These are phyloP conservation scores for Cordyceps militaris DNA, from an alignment of 2,329 filamentous ascomycete genomes.

Conservation along the genomic window DNA sequence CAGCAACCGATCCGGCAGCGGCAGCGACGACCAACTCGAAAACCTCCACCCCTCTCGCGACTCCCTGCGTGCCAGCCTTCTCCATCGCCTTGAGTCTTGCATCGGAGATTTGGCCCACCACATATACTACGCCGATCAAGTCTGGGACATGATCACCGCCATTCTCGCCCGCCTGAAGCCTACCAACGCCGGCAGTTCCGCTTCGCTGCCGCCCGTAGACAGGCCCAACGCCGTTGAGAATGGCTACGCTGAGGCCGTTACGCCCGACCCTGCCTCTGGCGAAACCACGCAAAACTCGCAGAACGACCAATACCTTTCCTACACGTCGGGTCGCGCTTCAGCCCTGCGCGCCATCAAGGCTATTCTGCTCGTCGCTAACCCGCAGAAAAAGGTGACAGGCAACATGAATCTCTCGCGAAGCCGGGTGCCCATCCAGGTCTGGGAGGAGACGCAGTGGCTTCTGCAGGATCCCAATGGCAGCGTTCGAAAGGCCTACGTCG, in stretches of 20 bases:
- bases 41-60: constrained; percentile 26
- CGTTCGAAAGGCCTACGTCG: constrained; percentile 78
- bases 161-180: constrained; percentile 75
- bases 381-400: constrained; percentile 49
- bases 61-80: constrained; percentile 54
- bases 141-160: constrained; percentile 84
- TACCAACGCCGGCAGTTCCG: constrained; percentile 35
- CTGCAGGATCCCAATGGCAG: constrained; percentile 69
- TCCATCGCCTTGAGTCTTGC: constrained; percentile 68
- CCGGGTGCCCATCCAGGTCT: constrained; percentile 71
- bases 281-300: constrained; percentile 34
- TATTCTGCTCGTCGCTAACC: constrained; percentile 76
- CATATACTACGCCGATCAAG: constrained; percentile 94
- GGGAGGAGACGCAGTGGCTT: constrained; percentile 96
- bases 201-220: constrained; percentile 38
- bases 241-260: constrained; percentile 23
- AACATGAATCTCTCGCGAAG: constrained; percentile 63
- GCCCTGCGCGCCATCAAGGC: constrained; percentile 76
- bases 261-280: constrained; percentile 28
- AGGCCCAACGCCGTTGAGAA: constrained; percentile 36
- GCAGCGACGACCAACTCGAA: constrained; percentile 29
- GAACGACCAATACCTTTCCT: constrained; percentile 46
- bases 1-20: constrained; percentile 23
- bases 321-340: constrained; percentile 48
- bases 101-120: constrained; percentile 90